Percentiles rank a stretch among this genome's conserved stretches.
Conservation (phyloP, 805 yeast species). For the Candida taoyuanica region DNA sequence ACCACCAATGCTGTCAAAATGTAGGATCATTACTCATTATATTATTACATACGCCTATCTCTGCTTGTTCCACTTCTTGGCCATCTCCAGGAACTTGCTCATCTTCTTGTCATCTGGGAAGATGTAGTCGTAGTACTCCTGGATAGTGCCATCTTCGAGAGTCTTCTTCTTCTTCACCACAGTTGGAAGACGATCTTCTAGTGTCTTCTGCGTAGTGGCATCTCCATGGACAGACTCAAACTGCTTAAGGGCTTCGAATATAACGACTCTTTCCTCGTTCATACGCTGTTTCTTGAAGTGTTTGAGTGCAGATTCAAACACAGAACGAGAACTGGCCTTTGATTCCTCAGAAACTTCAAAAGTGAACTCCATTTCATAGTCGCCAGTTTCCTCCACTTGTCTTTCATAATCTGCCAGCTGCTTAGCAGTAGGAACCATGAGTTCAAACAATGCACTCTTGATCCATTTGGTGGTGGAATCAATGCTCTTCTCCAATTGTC, state of each 20-base stretch:
- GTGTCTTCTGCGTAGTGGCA: conserved; percentile 30
- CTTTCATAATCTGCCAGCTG: conserved; percentile 38
- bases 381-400: conserved; percentile 24
- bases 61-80: conserved; percentile 40
- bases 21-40: neutral
- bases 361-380: conserved; percentile 45
- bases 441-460: conserved; percentile 65
- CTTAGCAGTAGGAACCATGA: conserved; percentile 52
- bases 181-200: conserved; percentile 49
- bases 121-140: conserved; percentile 54
- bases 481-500: conserved; percentile 31
- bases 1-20: too few relatives aligned
- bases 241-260: conserved; percentile 57
- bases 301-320: conserved; percentile 52
- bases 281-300: conserved; percentile 35
- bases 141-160: conserved; percentile 41
- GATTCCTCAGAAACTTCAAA: conserved; percentile 49
- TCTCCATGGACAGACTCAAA: conserved; percentile 67
- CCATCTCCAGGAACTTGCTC: conserved; percentile 40
- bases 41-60: too few relatives aligned
- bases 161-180: conserved; percentile 41
- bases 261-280: conserved; percentile 41
- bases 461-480: conserved; percentile 49
- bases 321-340: conserved; percentile 43
- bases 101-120: conserved; percentile 58